Evolutionary conservation across 306 rosid genomes (phyloP).

Genomic region (Adenanthera pavonina): DNA sequence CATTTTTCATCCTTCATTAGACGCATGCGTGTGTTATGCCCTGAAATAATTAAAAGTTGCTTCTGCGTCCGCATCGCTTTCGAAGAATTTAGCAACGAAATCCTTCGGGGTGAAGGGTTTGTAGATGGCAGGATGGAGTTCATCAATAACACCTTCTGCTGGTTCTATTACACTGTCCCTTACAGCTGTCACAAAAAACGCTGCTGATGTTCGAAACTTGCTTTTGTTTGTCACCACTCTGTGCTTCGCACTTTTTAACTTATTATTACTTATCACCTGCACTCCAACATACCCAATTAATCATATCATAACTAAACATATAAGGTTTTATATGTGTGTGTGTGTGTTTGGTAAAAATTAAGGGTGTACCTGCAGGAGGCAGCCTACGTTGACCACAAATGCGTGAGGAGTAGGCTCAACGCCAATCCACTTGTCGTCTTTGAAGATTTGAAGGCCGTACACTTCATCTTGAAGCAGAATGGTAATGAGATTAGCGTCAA

Average conservation of each 20-base stretch:
- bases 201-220: slow-evolving; percentile 37
- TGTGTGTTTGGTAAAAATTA: too few relatives aligned
- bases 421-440: slow-evolving; percentile 16
- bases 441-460: slow-evolving; percentile 21
- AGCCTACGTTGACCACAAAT: slow-evolving; percentile 10
- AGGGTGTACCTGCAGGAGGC: background rate
- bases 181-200: slow-evolving; percentile 40
- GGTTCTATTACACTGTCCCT: slow-evolving; percentile 44
- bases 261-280: slow-evolving; percentile 58
- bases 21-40: background rate
- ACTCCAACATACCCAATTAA: too few relatives aligned
- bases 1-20: too few relatives aligned
- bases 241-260: slow-evolving; percentile 55
- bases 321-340: too few relatives aligned
- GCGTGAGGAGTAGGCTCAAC: slow-evolving; percentile 22
- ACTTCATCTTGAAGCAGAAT: slow-evolving; percentile 2
- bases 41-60: background rate
- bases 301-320: too few relatives aligned
- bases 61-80: slow-evolving; percentile 29
- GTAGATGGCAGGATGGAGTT: slow-evolving; percentile 35
- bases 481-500: background rate
- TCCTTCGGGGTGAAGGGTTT: slow-evolving; percentile 43
- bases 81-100: slow-evolving; percentile 26
- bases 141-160: slow-evolving; percentile 38
- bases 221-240: slow-evolving; percentile 62